Base-by-base conservation (phyloP, 805 yeast genomes). In the Spathaspora hagerdaliae region DNA sequence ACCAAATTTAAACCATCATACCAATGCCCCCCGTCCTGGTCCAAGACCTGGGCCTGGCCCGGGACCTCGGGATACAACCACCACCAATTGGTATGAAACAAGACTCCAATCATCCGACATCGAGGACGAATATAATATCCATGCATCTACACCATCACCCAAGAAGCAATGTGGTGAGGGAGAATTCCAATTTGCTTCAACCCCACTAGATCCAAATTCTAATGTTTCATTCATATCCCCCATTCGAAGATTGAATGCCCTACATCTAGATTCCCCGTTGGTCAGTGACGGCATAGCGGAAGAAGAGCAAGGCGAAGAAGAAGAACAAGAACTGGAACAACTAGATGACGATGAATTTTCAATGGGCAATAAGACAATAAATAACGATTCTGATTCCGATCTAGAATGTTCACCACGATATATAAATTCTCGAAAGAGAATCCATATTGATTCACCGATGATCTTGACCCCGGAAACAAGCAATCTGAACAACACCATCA, bases 151-250 rank as follows among this genome's bases (percentile, higher is more conserved):
- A 2, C 41, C 41, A 6, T 39, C 41, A 4, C 41, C 41, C 7
- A 10, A 14, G 31, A 14, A 29, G 39, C n/a, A 7, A 5, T 3
- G 8, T 13, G 37, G 11, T 3, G 19, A 14, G 35, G 35, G 13
- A 26, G 27, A 38, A 14, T 39, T 41, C 26, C 40, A 39, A 9
- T 39, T 44, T 27, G 41, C 51, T 8, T 48, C 52, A 6, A 51
- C 55, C 6, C 55, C 55, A 1, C 39, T 51, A 29, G 11, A 43
- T 14, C 50, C 55, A 1, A 55, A 55, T 29, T 44, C 50, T 27
- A 56, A 52, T 39, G 39, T 53, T 11, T 51, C 59, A 13, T 58
- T 61, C 41, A 36, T 62, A 15, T 69, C 74, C 7, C 75, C 75
- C 13, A 61, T 69, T 45, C 61, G 59, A 39, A 59, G 61, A 44